phyloP scores from a whole-genome alignment of 352 stramenopile genomes.

The Globisporangium heterothallicum region DNA sequence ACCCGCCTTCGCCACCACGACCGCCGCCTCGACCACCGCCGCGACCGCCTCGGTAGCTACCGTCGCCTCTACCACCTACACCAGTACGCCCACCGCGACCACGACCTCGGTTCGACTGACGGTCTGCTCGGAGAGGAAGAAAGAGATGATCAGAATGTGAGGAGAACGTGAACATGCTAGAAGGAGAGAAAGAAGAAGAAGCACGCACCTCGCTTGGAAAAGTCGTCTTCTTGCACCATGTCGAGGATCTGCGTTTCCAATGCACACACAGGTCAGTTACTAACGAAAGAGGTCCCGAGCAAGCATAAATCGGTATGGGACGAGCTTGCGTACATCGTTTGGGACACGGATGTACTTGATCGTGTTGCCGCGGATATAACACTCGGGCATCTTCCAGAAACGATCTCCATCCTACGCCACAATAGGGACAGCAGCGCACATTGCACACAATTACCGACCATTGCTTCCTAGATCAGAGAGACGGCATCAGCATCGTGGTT shows the following conservation, averaged over 20 bases:
- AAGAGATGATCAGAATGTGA: too few relatives aligned
- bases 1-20: conserved; percentile 28
- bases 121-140: too few relatives aligned
- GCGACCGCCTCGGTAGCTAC: conserved; percentile 25
- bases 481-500: background rate
- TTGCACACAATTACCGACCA: too few relatives aligned
- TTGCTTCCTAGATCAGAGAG: too few relatives aligned
- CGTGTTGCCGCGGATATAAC: conserved; percentile 97
- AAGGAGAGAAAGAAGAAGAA: too few relatives aligned
- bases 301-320: too few relatives aligned
- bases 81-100: conserved; percentile 59
- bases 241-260: conserved; percentile 77
- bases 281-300: too few relatives aligned
- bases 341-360: conserved; percentile 99
- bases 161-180: too few relatives aligned
- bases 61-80: conserved; percentile 29
- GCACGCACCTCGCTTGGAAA: conserved; percentile 70
- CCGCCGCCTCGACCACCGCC: conserved; percentile 37
- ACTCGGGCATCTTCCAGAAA: conserved; percentile 98
- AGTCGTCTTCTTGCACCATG: conserved; percentile 93
- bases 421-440: background rate
- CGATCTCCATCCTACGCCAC: conserved; percentile 90
- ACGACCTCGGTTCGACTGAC: conserved; percentile 63
- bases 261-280: too few relatives aligned
- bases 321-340: conserved; percentile 90